Evolutionary conservation across 495 filamentous ascomycete species (phyloP).

Genomic region (Glonium stellatum): DNA sequence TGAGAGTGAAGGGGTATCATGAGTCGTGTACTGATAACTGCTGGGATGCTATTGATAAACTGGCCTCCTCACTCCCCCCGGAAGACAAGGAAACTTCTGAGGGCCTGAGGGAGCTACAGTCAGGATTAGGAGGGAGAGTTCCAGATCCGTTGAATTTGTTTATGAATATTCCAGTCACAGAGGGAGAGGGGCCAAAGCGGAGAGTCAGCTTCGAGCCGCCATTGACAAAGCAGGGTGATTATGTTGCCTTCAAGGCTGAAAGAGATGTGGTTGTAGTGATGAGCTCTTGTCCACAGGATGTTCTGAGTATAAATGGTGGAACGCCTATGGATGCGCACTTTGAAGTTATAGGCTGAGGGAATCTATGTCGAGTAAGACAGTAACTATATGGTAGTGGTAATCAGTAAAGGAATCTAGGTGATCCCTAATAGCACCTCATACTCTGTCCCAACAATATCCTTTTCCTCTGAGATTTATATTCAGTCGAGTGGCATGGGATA

Average conservation of each 20-base stretch:
- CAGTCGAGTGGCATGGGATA: too few species aligned
- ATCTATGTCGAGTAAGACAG: too few species aligned
- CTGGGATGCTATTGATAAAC: slow-evolving; percentile 32
- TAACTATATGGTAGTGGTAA: too few species aligned
- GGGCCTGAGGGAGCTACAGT: slow-evolving; percentile 11
- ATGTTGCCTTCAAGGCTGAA: slow-evolving; percentile 36
- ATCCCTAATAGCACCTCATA: too few species aligned
- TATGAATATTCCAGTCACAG: slow-evolving; percentile 43
- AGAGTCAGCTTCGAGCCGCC: slow-evolving; percentile 32
- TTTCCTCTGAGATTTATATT: too few species aligned
- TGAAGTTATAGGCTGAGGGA: slow-evolving; percentile 7
- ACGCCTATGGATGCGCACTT: slow-evolving; percentile 37
- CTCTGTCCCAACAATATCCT: too few species aligned
- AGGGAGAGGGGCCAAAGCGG: slow-evolving; percentile 29
- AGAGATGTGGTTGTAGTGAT: slow-evolving; percentile 39
- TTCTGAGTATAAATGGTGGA: slow-evolving; percentile 38
- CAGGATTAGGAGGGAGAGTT: slow-evolving; percentile 25
- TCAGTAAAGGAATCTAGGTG: too few species aligned
- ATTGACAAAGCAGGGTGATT: slow-evolving; percentile 35
- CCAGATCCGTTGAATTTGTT: slow-evolving; percentile 44
- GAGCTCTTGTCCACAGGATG: slow-evolving; percentile 44
- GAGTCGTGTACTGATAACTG: slow-evolving; percentile 43
- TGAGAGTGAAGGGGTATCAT: slow-evolving; percentile 37
- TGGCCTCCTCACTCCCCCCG: not conserved
- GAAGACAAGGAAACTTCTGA: slow-evolving; percentile 6